These are phyloP conservation scores for Cystobasidium ongulense DNA, from an alignment of 768 basidiomycete species.

Conservation along the genomic window DNA sequence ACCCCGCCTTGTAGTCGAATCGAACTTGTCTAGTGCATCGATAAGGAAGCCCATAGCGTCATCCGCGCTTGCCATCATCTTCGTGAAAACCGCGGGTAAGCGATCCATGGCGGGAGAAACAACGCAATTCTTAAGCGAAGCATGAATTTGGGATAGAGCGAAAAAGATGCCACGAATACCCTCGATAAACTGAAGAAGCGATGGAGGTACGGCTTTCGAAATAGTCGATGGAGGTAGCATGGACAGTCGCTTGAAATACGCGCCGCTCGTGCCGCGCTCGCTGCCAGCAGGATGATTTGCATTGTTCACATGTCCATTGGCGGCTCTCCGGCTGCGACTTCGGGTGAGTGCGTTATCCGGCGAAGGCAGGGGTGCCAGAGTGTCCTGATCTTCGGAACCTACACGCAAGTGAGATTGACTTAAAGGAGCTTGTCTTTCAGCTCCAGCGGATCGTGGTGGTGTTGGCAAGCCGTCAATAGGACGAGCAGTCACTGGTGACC, in stretches of 20 bases:
- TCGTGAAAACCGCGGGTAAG: constrained; percentile 66
- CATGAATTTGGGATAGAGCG: constrained; percentile 80
- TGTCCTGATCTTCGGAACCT: not conserved
- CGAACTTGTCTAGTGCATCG: constrained; percentile 81
- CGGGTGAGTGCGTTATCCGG: not conserved
- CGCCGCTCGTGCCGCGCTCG: constrained; percentile 57
- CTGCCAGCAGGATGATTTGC: constrained; percentile 43
- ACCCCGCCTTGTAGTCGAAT: constrained; percentile 61
- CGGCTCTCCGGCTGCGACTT: not conserved
- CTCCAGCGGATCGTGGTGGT: not conserved
- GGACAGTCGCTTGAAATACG: constrained; percentile 89
- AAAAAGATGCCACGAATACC: constrained; percentile 88
- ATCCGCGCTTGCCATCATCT: constrained; percentile 78
- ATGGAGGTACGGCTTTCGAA: constrained; percentile 60
- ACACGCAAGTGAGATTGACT: not conserved
- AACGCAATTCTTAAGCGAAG: constrained; percentile 78
- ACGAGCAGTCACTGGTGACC: not conserved
- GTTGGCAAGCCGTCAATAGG: not conserved
- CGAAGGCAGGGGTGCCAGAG: not conserved
- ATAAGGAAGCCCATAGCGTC: constrained; percentile 74
- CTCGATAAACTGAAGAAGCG: constrained; percentile 66
- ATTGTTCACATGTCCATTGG: constrained; percentile 42
- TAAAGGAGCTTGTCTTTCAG: not conserved
- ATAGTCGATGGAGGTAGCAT: constrained; percentile 59
- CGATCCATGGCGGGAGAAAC: constrained; percentile 74